Base-by-base conservation (phyloP, 805 yeast species). In the Saccharomyces eubayanus region DNA sequence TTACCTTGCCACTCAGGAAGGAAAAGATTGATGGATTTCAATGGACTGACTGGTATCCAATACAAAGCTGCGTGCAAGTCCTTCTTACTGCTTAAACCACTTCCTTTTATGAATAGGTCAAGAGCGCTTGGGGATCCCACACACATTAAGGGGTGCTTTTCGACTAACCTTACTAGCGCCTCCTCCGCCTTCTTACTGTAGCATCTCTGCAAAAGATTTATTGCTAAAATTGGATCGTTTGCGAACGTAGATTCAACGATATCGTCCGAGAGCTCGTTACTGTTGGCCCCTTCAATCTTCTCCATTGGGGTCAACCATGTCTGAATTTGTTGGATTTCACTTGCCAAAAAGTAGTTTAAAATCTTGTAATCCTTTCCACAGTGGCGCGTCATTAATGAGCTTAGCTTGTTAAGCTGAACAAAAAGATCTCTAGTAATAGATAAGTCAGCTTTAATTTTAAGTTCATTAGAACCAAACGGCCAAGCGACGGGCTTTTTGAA, bases 381-480 rank as follows among this genome's bases (percentile, higher is more conserved):
- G 2, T 54, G 55, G 10, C 51, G 52, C 24, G 30, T 64, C 62
- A 57, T 70, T 31, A 20, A 54, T 48, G 46, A 20, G 5, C 60
- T 48, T n/a, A 59, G 48, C 14, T 50, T 54, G 5, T 62, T 61
- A n/a, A 67, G 45, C 52, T 56, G 56, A 68, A 66, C 41, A 58
- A 63, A 57, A 64, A 87, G 76, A 27, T 79, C 82, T 29, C 76
- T 72, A 59, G 92, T 72, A 50, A 84, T 69, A 4, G 76, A 73
- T 61, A 79, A 76, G 62, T 91, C 96, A 1, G 89, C 80, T 58
- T 82, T 83, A 50, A 84, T 82, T 64, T 83, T 83, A 57, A 88
- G 69, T 47, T 80, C 76, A 64, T 92, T 89, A 10, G 89, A 85
- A 2, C 99, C 98, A 72, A 78, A 90, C 14, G 98, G 97, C 73